Conservation (phyloP, 257 asterid genomes). For the Solanum habrochaites region DNA sequence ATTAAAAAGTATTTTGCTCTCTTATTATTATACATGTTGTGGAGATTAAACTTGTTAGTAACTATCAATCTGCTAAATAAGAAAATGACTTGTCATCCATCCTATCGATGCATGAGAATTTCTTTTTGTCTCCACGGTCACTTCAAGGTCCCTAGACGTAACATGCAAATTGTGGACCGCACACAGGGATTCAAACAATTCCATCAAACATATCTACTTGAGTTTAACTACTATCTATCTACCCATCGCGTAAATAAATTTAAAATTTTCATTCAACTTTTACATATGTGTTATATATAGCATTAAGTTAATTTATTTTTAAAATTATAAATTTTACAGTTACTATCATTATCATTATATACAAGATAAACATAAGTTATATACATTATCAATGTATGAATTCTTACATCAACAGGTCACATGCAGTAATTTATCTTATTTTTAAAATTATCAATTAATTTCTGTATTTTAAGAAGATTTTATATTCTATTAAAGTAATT, state of each 20-base stretch:
- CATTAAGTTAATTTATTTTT: not conserved
- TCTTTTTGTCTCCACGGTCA: constrained; percentile 17
- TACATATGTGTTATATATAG: not conserved
- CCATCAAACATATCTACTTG: not conserved
- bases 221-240: not conserved
- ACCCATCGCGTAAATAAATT: not conserved
- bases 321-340: not conserved
- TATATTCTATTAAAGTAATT: not conserved
- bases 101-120: constrained; percentile 9
- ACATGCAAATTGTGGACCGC: constrained; percentile 1
- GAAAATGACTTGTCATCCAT: constrained; percentile 27
- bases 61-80: not conserved
- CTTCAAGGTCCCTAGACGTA: not conserved
- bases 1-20: not conserved
- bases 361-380: not conserved
- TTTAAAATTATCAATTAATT: not conserved
- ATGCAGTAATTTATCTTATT: not conserved
- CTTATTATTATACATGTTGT: not conserved
- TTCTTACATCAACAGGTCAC: no score
- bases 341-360: not conserved
- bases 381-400: no score
- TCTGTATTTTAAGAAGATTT: not conserved
- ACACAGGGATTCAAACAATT: not conserved
- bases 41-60: not conserved
- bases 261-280: not conserved